phyloP scores from a whole-genome alignment of 441 rosid genomes.

The Populus trichocarpa region DNA sequence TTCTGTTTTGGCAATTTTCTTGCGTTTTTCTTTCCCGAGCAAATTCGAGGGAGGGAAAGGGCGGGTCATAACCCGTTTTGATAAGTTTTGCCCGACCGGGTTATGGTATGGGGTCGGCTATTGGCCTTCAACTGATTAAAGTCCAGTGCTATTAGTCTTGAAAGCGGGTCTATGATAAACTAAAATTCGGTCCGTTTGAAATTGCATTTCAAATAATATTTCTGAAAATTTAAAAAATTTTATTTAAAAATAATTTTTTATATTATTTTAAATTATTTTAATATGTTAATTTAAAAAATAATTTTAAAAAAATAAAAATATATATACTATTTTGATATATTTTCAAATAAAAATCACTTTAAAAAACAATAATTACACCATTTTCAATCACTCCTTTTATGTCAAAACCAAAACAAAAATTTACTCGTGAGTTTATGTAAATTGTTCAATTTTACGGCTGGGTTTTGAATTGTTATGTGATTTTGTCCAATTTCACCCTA shows the following conservation, averaged over 20 bases:
- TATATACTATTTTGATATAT: too few species aligned
- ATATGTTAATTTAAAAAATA: rapidly evolving
- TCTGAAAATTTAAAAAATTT: too few species aligned
- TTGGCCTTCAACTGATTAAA: background rate
- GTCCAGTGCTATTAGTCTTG: background rate
- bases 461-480: background rate
- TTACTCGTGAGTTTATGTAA: too few species aligned
- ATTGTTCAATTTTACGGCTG: background rate
- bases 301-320: too few species aligned
- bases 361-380: too few species aligned
- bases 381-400: too few species aligned
- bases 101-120: background rate
- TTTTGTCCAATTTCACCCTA: background rate
- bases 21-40: constrained; percentile 28
- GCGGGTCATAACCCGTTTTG: constrained; percentile 10
- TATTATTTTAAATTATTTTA: too few species aligned
- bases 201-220: too few species aligned
- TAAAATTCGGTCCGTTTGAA: too few species aligned
- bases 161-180: background rate
- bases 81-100: background rate
- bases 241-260: too few species aligned
- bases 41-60: constrained; percentile 10
- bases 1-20: constrained; percentile 19
- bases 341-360: too few species aligned
- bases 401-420: too few species aligned